Conservation (phyloP, 1,139 yeast genomes). For the Pichia sp. region DNA sequence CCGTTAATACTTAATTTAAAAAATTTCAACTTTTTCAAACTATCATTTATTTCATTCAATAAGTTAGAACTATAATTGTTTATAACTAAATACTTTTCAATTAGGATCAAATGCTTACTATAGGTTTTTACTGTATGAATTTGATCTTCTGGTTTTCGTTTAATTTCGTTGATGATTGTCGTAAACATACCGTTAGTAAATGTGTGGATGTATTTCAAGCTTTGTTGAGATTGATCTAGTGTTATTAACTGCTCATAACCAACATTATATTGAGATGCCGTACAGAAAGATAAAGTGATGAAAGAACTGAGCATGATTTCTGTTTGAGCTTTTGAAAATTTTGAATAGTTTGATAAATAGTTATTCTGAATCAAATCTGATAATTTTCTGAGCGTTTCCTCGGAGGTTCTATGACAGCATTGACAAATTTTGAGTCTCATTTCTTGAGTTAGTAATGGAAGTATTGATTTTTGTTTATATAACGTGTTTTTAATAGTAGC, state of each 20-base stretch:
- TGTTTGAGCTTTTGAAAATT: neutral
- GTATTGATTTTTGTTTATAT: constrained; percentile 7
- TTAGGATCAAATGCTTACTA: neutral
- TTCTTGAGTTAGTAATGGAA: neutral
- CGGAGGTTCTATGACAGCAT: constrained; percentile 6
- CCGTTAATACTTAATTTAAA: neutral
- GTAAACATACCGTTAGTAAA: constrained; percentile 12
- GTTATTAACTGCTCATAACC: constrained; percentile 7
- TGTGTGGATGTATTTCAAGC: constrained; percentile 8
- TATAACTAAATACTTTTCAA: constrained; percentile 4
- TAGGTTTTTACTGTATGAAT: neutral
- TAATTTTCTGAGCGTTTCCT: neutral
- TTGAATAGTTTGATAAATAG: constrained; percentile 5
- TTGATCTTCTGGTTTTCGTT: neutral
- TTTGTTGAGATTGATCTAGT: constrained; percentile 4
- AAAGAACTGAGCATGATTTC: constrained; percentile 8
- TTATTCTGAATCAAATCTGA: constrained; percentile 6
- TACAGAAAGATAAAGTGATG: constrained; percentile 2
- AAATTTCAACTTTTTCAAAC: neutral
- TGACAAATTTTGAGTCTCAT: constrained; percentile 8
- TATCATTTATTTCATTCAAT: neutral
- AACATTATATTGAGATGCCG: constrained; percentile 11
- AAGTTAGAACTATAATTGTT: neutral
- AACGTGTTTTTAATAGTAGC: constrained; percentile 9
- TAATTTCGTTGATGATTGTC: constrained; percentile 4